Conservation (phyloP, 257 asterid genomes). For the Solanum bukasovii region DNA sequence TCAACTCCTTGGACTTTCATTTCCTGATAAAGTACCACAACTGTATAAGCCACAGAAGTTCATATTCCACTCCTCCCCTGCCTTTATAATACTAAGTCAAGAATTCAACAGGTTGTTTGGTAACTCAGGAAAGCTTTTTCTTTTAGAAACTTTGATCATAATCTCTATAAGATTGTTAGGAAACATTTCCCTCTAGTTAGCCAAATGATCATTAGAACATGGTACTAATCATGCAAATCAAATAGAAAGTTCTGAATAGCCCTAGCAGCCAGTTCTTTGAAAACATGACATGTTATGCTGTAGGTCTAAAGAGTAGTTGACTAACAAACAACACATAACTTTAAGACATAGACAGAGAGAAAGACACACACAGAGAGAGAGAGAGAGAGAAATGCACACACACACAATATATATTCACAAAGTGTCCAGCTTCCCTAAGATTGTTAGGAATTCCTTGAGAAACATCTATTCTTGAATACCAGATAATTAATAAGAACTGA, state of each 20-base stretch:
- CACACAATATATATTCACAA: not conserved
- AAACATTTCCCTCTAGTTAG: not conserved
- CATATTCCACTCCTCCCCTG: not conserved
- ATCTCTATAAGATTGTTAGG: not conserved
- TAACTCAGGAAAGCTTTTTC: not conserved
- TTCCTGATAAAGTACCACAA: conserved; percentile 32
- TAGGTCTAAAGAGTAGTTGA: not conserved
- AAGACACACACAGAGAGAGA: not conserved
- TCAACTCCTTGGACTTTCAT: conserved; percentile 63
- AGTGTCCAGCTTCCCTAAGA: not conserved
- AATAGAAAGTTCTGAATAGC: not conserved
- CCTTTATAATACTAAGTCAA: not conserved
- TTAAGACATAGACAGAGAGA: not conserved
- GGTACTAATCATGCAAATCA: not conserved
- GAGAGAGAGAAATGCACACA: not conserved
- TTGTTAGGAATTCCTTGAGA: not conserved
- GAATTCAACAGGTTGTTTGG: not conserved
- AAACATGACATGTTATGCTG: not conserved
- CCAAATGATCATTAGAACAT: not conserved
- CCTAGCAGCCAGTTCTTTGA: not conserved
- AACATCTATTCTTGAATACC: not conserved
- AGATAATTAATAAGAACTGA: not conserved
- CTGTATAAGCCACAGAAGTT: not conserved
- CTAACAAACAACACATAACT: not conserved
- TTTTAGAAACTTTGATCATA: not conserved